phyloP scores from a whole-genome alignment of 73 alveolate species.

The Stentor roeselii region DNA sequence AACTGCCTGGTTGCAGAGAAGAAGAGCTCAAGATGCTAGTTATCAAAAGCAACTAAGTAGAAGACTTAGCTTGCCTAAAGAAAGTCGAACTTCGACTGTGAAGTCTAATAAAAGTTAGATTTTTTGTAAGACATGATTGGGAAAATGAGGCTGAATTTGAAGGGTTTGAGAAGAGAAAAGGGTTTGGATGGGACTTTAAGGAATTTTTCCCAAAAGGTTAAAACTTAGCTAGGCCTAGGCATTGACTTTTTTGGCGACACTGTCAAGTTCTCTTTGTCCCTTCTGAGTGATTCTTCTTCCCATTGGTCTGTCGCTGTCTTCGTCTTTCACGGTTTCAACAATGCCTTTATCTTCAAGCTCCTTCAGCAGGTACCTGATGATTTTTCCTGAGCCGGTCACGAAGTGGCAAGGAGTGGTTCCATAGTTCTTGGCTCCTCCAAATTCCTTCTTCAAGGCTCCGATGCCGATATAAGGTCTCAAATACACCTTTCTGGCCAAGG shows the following conservation, averaged over 20 bases:
- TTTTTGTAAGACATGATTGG: no score
- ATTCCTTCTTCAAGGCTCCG: conserved; percentile 44
- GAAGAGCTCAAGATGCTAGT: not conserved
- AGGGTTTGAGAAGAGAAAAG: no score
- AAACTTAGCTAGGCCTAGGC: not conserved
- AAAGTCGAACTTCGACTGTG: no score
- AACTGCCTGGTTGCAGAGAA: not conserved
- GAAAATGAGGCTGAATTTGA: no score
- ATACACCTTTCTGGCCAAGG: conserved; percentile 89
- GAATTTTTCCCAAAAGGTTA: not conserved
- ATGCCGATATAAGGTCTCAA: conserved; percentile 54
- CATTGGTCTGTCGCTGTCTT: conserved; percentile 48
- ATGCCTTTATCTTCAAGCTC: conserved; percentile 79
- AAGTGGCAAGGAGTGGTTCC: conserved; percentile 74
- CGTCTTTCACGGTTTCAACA: conserved; percentile 64
- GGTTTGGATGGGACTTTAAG: no score
- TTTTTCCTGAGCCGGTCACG: conserved; percentile 79
- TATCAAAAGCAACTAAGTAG: not conserved
- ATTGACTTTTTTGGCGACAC: conserved; percentile 41
- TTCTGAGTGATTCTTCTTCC: conserved; percentile 55
- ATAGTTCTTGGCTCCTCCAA: conserved; percentile 79
- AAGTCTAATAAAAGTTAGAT: no score
- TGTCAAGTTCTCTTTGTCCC: conserved; percentile 56
- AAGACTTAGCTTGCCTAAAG: conserved; percentile 2
- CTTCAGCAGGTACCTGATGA: conserved; percentile 84